phyloP scores from a whole-genome alignment of 2,329 filamentous ascomycete genomes.

The Talaromyces pinophilus region DNA sequence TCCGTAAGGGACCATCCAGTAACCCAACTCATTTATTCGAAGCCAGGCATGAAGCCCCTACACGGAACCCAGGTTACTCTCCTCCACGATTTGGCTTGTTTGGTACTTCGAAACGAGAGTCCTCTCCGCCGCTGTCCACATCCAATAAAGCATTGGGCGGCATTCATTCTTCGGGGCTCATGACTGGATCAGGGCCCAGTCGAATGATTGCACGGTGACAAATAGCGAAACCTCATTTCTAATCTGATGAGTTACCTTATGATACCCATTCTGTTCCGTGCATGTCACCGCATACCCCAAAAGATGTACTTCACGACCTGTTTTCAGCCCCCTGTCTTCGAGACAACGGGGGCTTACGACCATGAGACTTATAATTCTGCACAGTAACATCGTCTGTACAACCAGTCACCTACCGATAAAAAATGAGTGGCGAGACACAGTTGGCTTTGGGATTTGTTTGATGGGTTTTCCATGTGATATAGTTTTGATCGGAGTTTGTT shows the following conservation, averaged over 20 bases:
- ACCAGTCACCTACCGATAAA: background rate
- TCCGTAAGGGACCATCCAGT: conserved; percentile 40
- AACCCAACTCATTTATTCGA: conserved; percentile 30
- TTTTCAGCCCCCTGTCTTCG: background rate
- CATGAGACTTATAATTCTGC: conserved; percentile 1
- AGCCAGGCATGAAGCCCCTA: conserved; percentile 31
- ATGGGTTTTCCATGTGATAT: conserved; percentile 10
- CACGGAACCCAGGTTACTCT: conserved; percentile 37
- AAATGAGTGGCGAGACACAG: background rate
- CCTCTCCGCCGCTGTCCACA: conserved; percentile 35
- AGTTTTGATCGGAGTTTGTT: conserved; percentile 2
- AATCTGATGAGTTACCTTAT: background rate
- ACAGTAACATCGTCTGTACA: background rate
- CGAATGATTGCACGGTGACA: conserved; percentile 37
- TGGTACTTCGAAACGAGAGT: conserved; percentile 34
- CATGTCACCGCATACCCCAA: background rate
- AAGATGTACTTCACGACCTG: conserved; percentile 2
- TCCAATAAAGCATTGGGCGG: conserved; percentile 32
- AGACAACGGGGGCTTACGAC: background rate
- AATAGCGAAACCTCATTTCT: background rate
- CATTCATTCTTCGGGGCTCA: conserved; percentile 37
- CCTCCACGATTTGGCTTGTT: conserved; percentile 41
- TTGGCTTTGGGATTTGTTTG: background rate
- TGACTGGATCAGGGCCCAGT: conserved; percentile 25
- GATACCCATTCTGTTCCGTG: conserved; percentile 8